Evolutionary conservation across 192 early-diverging fungal genomes (phyloP), one percentile per base, ranked within the genome.

Genomic region (Dissophora globulifera): DNA sequence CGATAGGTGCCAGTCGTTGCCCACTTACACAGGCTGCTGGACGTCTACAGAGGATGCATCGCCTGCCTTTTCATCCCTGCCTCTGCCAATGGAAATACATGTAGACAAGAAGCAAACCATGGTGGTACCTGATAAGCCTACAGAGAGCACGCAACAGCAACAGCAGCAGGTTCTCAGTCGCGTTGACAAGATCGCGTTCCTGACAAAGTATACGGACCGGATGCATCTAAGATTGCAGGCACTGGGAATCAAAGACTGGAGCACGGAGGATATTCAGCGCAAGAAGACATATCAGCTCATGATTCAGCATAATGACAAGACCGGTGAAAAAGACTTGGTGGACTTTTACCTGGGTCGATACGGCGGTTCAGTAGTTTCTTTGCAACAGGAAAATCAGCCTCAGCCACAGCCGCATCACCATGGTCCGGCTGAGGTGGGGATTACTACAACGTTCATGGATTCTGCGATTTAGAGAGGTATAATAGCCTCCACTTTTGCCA

Each of bases 271-370:
- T 46, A 68, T 82, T 25, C 63, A 68, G 45, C 40, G 66, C 11
- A 82, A 82, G 62, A 82, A 82, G 52, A 82, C 80, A 0, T 82
- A 82, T 10, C 76, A 72, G 38, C 42, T 82, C 49, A 78, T 82
- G 75, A 82, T 82, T 41, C 76, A 65, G 56, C 80, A 82, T 52
- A 82, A 82, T 22, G 70, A 78, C 51, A 71, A 68, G 49, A 74
- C 76, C 2, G 80, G 80, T 1, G 80, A 82, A 40, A 72, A 78
- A 23, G 69, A 62, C 17, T 40, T 82, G 19, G 76, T 82, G 19
- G 49, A 63, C 32, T 82, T 82, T 75, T 82, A 82, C 52, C 49
- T 82, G 27, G 69, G 67, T 8, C 69, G 67, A 47, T 82, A 78
- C 53, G 80, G 80, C 48, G 65, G 75, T 12, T 62, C 75, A 40